Evolutionary conservation across 345 rosid genomes (phyloP), one percentile per base, ranked within the genome.

Genomic region (Hibiscus syriacus): DNA sequence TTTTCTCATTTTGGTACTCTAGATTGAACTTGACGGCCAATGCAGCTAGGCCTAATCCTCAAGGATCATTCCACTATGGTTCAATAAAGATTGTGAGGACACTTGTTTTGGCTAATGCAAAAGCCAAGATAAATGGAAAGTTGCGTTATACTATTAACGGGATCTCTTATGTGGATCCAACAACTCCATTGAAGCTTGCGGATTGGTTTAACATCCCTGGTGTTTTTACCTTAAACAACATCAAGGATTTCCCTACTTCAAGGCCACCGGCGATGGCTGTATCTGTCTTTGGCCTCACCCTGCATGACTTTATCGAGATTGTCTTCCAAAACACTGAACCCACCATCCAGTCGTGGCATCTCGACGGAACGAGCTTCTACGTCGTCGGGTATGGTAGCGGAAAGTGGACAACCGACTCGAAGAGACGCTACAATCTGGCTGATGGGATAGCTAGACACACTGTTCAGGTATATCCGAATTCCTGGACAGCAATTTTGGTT

Each of bases 41-140:
- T 75, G 97, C 97, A 60, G 97, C 98, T 2, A 81, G 98, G 70
- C 97, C 97, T 12, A 93, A 93, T 68, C 98, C 97, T 4, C 98
- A 93, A 76, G 97, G 98, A 13, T 87, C 98, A 58, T 93, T 61
- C 82, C 98, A 86, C 39, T 90, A 93, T 38, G 88, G 89, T 4
- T 60, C 77, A 11, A 90, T 93, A 73, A 73, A 26, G 0, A 68
- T 89, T 32, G 56, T 4, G 23, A 48, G 57, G 43, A 65, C 83
- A 41, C 25, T 85, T 7, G 32, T 86, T 23, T 68, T 90, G 26
- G 86, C 82, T 32, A 90, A 86, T 55, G 50, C 78, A 39, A 73
- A 67, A 5, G 66, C 72, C 0, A 76, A 68, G 67, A 81, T 92
- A 2, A 67, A 80, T 1, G 77, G 80, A 4, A 87, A 82, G 73